These are phyloP conservation scores for Periconia sp. DNA, from an alignment of 2,329 filamentous ascomycete species.

Conservation along the genomic window DNA sequence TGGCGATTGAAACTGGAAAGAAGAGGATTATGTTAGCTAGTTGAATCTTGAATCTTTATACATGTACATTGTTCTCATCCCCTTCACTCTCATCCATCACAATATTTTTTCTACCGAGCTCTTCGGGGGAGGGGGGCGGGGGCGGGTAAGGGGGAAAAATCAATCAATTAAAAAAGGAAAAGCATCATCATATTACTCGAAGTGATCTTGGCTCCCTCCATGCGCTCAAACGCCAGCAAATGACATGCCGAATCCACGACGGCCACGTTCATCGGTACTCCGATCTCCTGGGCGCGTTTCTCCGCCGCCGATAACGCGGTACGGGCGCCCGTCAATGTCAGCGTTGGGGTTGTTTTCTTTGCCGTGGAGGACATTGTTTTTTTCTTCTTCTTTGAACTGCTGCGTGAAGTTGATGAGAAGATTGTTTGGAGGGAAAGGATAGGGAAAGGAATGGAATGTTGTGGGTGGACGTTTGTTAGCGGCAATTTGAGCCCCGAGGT, in stretches of 20 bases:
- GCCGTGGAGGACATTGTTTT: constrained; percentile 24
- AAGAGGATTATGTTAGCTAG: neutral
- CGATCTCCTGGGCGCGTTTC: constrained; percentile 38
- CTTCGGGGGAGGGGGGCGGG: neutral
- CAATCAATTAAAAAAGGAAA: neutral
- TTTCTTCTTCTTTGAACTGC: too few relatives aligned
- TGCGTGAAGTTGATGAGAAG: too few relatives aligned
- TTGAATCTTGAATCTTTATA: neutral
- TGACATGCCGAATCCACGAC: constrained; percentile 50
- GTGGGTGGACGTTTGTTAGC: too few relatives aligned
- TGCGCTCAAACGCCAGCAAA: constrained; percentile 51
- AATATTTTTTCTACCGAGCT: too few relatives aligned
- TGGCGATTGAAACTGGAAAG: neutral
- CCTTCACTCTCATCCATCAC: neutral
- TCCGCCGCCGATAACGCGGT: constrained; percentile 40
- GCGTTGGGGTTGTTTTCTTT: constrained; percentile 30
- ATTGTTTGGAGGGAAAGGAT: too few relatives aligned
- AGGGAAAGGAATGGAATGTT: too few relatives aligned
- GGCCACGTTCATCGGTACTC: constrained; percentile 53
- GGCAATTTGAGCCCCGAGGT: too few relatives aligned
- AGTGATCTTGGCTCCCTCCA: constrained; percentile 54
- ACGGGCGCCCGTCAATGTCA: constrained; percentile 42
- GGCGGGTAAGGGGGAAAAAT: neutral
- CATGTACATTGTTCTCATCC: neutral
- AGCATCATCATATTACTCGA: constrained; percentile 56